phyloP scores from a whole-genome alignment of 768 basidiomycete species.

The Tulasnella sp. region DNA sequence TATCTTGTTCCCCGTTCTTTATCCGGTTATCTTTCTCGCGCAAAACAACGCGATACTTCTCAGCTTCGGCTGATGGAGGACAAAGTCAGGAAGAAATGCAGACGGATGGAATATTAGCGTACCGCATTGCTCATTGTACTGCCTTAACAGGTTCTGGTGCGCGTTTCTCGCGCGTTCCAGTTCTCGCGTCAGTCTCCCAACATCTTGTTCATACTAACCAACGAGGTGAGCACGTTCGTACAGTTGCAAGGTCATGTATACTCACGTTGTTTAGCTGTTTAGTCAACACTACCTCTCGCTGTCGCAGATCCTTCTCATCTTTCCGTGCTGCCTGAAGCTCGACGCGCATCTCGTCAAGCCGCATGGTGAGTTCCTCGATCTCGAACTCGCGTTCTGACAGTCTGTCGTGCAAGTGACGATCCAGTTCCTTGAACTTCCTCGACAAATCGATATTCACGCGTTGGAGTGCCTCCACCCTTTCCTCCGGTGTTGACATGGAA shows the following conservation, averaged over 20 bases:
- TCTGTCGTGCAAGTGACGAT: slow-evolving; percentile 51
- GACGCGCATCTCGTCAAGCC: slow-evolving; percentile 61
- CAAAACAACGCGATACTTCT: slow-evolving; percentile 62
- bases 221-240: not conserved
- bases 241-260: slow-evolving; percentile 28
- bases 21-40: slow-evolving; percentile 65
- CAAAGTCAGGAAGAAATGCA: not conserved
- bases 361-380: slow-evolving; percentile 62
- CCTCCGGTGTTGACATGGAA: slow-evolving; percentile 9
- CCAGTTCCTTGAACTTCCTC: slow-evolving; percentile 62
- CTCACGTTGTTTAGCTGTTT: slow-evolving; percentile 36
- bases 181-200: slow-evolving; percentile 57
- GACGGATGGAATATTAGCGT: slow-evolving; percentile 25
- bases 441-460: slow-evolving; percentile 63
- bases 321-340: slow-evolving; percentile 72
- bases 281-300: slow-evolving; percentile 66
- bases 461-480: slow-evolving; percentile 48
- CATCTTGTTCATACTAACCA: slow-evolving; percentile 47
- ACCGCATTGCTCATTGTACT: slow-evolving; percentile 83
- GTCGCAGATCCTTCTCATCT: slow-evolving; percentile 84
- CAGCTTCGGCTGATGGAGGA: slow-evolving; percentile 46
- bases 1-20: slow-evolving; percentile 28
- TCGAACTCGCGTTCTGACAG: slow-evolving; percentile 70
- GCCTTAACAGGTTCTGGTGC: slow-evolving; percentile 67
- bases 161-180: slow-evolving; percentile 61